Evolutionary conservation across 345 rosid species (phyloP), one percentile per base, ranked within the genome.

Genomic region (Moricandia moricandioides): DNA sequence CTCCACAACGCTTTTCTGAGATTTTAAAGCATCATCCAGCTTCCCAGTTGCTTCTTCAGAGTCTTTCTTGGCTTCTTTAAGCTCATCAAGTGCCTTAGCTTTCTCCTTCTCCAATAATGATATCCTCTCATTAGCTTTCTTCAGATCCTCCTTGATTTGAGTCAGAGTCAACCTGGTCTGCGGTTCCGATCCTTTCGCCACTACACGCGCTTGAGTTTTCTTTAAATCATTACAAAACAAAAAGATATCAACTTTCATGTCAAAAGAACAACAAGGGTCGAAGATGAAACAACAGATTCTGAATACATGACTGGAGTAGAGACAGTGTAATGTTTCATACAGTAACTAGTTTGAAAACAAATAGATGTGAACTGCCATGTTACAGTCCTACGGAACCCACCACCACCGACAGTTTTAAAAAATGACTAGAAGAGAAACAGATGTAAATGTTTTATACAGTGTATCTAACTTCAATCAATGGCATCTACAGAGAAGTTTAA

Each of bases 1-100:
- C 75, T 92, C 94, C 87, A 86, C 92, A 0, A 94, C 97, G 73
- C 84, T 83, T 80, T 90, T 92, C 76, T 88, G 97, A 62, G 98
- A 94, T 83, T 86, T 89, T 82, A 92, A 51, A 60, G 99, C 96
- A 80, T 84, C 97, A 55, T 81, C 87, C 2, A 95, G 90, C 83
- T 90, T 92, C 81, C 79, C 88, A 78, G 83, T 81, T 29, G 88
- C 91, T 79, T 84, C 92, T 29, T 87, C 93, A 61, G 87, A 90
- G 0, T 62, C 83, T 65, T 80, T 88, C 75, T 86, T 89, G 0
- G 86, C 91, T 78, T 89, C 86, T 82, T 88, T 90, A 78, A 92
- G 88, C 55, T 92, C 91, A 35, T 84, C 88, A 59, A 90, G 39
- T 18, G 93, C 91, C 60, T 82, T 87, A 24, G 78, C 84, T 80